Base-by-base conservation (phyloP, 371 early-diverging fungal species). In the Enterocytospora artemiae region DNA sequence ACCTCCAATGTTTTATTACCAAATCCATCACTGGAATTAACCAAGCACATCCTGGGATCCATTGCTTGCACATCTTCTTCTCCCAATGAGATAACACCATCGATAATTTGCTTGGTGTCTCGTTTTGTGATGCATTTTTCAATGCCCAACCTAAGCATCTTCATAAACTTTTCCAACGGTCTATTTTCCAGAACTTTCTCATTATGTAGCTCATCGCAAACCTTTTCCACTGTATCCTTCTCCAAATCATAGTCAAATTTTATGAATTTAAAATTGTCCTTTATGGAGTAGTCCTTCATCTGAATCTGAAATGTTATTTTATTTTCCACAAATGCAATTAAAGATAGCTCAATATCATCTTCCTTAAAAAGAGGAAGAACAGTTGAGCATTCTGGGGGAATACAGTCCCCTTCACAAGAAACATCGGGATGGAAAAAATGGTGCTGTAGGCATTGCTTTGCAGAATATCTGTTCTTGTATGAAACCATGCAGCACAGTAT, bases 221-320 rank as follows among this genome's bases (percentile, higher is more conserved):
- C 88, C 65, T 85, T 85, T 59, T 89, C 89, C 0, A 89, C 88
- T 2, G 89, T 89, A 63, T 90, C 91, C 3, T 82, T 84, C 36
- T 86, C 84, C 4, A 83, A 81, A 72, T 89, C 85, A 75, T 87
- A 89, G 61, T 85, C 85, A 81, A 90, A 90, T 69, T 87, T 88
- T 24, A 89, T 86, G 3, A 88, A 72, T 36, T 55, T 65, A 32
- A 56, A 46, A 25, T 56, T 59, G 31, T 36, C 52, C 46, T 49
- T 85, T 12, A 84, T 76, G 57, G 82, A 83, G 68, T 87, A 84
- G 22, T 86, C 87, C 63, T 83, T 85, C 68, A 88, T 87, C 12
- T 87, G 84, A 12, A 88, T 85, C 69, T 87, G 87, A 34, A 88
- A 78, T 0, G 81, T 83, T 31, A 88, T 69, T 37, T 85, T 58